These are phyloP conservation scores for Skeletonema menzelii DNA, from an alignment of 108 stramenopile species.

Conservation along the genomic window DNA sequence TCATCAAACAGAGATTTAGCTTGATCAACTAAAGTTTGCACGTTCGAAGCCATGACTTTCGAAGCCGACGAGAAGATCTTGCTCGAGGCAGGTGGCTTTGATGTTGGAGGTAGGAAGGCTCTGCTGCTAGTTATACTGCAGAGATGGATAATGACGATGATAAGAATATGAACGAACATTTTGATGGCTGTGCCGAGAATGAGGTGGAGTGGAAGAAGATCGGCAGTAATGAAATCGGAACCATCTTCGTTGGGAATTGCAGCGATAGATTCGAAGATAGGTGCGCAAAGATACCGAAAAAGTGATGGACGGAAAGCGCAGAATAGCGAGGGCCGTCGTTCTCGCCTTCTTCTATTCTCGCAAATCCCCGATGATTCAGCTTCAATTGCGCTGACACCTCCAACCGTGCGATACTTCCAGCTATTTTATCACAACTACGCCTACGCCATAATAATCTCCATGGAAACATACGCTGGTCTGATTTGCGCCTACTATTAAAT, in stretches of 20 bases:
- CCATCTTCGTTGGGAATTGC: neutral
- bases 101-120: neutral
- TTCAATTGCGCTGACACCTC: neutral
- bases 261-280: neutral
- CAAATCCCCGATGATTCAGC: neutral
- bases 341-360: neutral
- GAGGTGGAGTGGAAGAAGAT: neutral
- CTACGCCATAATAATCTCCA: neutral
- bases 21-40: conserved; percentile 28
- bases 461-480: too few relatives aligned
- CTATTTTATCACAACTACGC: too few relatives aligned
- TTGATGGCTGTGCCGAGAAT: neutral
- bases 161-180: conserved; percentile 1
- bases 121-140: neutral
- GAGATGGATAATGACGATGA: neutral
- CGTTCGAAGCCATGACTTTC: conserved; percentile 9
- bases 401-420: neutral
- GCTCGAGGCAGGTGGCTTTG: neutral
- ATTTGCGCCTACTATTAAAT: too few relatives aligned
- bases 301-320: neutral
- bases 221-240: neutral
- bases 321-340: neutral
- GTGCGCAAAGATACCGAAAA: neutral
- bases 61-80: neutral
- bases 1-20: conserved; percentile 41